phyloP scores from a whole-genome alignment of 2,329 filamentous ascomycete genomes.

The Catunica adiposa region DNA sequence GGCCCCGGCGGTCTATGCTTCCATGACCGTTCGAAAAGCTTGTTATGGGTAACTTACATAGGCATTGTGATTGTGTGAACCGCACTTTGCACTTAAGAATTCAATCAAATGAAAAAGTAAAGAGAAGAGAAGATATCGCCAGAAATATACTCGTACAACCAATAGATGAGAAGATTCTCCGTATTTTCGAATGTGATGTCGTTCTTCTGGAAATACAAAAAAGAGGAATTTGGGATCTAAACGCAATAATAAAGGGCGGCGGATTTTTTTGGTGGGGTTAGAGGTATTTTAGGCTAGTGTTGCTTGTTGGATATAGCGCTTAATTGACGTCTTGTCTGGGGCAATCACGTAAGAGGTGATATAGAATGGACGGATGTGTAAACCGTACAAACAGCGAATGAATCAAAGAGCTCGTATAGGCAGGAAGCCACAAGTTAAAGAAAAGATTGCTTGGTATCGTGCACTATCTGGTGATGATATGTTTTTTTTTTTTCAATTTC shows the following conservation, averaged over 20 bases:
- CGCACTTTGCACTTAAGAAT: background rate
- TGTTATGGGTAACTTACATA: conserved; percentile 9
- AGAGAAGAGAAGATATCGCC: background rate
- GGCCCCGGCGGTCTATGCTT: background rate
- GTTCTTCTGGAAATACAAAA: too few species aligned
- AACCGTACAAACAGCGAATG: background rate
- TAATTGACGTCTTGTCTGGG: background rate
- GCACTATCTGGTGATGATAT: too few species aligned
- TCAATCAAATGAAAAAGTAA: background rate
- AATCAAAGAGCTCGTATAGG: background rate
- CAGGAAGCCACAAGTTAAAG: too few species aligned
- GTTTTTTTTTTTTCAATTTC: too few species aligned
- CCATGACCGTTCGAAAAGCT: background rate
- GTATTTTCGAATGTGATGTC: background rate
- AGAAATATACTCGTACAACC: background rate
- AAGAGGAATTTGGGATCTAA: background rate
- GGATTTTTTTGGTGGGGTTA: background rate
- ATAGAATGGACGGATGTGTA: background rate
- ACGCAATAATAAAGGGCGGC: background rate
- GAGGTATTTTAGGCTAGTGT: background rate
- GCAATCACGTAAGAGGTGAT: background rate
- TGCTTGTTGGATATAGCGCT: background rate
- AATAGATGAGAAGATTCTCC: background rate
- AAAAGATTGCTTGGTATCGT: too few species aligned
- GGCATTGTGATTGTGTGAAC: conserved; percentile 7